Base-by-base conservation (phyloP, 2,329 filamentous ascomycete genomes). In the Trichoderma brevicompactum region DNA sequence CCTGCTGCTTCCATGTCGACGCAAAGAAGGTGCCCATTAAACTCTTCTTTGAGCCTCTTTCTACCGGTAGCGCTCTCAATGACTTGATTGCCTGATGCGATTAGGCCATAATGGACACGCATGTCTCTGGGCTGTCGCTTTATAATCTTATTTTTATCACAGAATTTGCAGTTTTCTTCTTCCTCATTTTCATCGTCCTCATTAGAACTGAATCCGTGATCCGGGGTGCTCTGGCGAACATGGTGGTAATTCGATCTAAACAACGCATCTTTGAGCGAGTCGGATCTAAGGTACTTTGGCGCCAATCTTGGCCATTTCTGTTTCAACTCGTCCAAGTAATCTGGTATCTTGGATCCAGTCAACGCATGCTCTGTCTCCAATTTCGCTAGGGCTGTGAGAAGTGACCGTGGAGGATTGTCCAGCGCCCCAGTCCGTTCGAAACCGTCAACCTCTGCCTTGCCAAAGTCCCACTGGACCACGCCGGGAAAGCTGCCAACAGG, bases 1-100 rank as follows among this genome's bases (percentile, higher is more conserved):
- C 48, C 56, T 38, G 48, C 55, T 8, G 56, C 61, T 7, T 64
- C 61, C 61, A 49, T 64, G 28, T 64, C 61, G 0, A 58, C 2
- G 12, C 61, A 64, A 15, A 64, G 53, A 43, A 58, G 15, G 10
- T 17, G 4, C 23, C 54, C 36, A 32, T 9, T 5, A 13, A 53
- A 17, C 5, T 38, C 34, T 5, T 53, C 15, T 3, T 23, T 44
- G 5, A 55, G 13, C 1, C 19, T 7, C 49, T 64, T 52, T 40
- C 50, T 28, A 5, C 0, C n/a, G 2, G 3, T 17, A 7, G 50
- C 38, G 13, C 54, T 43, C 19, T 64, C 40, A 6, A 64, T 58
- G 9, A 58, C 50, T 41, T 58, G 50, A 2, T 58, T 64, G 1
- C 61, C 61, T 0, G 61, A 64, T 2, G 61, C 61, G 19, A 64